Percentiles rank a stretch among this genome's conserved stretches.
Evolutionary conservation across 257 asterid genomes (phyloP).

Genomic region (Coffea eugenioides): DNA sequence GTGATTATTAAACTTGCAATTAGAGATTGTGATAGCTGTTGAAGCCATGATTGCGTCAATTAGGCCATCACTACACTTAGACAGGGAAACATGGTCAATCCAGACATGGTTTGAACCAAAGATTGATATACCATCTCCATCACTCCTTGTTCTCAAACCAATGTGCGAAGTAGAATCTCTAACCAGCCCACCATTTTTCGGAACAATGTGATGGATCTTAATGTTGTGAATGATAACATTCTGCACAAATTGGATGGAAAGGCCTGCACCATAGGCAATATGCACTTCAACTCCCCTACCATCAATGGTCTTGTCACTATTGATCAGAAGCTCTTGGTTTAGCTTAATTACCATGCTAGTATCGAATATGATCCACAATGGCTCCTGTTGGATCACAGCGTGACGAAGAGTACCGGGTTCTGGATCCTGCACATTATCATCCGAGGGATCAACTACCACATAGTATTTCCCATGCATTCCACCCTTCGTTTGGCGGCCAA

Average conservation of each 20-base stretch:
- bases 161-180: constrained; percentile 53
- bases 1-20: constrained; percentile 85
- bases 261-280: constrained; percentile 71
- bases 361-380: constrained; percentile 55
- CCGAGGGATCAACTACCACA: constrained; percentile 7
- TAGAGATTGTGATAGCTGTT: constrained; percentile 81
- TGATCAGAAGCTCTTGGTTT: constrained; percentile 47
- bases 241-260: constrained; percentile 63
- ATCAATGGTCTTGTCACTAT: constrained; percentile 68
- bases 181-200: constrained; percentile 53
- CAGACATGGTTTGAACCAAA: constrained; percentile 53
- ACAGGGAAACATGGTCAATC: constrained; percentile 67
- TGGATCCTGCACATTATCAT: not conserved
- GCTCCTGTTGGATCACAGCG: constrained; percentile 41
- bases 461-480: constrained; percentile 49
- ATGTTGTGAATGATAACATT: constrained; percentile 66
- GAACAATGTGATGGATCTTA: constrained; percentile 52
- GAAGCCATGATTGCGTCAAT: constrained; percentile 79
- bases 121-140: constrained; percentile 41
- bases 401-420: constrained; percentile 23
- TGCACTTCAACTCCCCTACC: constrained; percentile 67
- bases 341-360: constrained; percentile 52
- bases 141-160: constrained; percentile 65
- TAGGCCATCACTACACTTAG: constrained; percentile 63
- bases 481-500: constrained; percentile 50